Percentiles rank a stretch among this genome's conserved stretches.
These are phyloP conservation scores for Kwoniella sp. DNA, from an alignment of 768 basidiomycete genomes.

Conservation along the genomic window DNA sequence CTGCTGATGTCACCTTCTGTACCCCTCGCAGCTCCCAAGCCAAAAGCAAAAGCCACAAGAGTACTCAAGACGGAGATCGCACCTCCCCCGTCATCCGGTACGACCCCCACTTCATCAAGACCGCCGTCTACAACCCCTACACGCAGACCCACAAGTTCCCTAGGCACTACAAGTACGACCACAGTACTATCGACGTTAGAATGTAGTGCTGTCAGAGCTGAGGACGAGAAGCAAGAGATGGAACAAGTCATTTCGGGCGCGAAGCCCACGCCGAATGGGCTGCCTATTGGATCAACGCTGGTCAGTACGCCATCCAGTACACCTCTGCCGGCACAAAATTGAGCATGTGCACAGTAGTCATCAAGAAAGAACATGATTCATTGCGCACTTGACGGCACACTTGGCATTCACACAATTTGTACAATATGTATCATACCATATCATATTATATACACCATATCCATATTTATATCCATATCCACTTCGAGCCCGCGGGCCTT, in stretches of 20 bases:
- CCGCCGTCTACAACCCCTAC: constrained; percentile 25
- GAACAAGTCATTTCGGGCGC: too few species aligned
- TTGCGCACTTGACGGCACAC: constrained; percentile 3
- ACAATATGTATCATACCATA: neutral
- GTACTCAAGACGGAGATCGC: constrained; percentile 80
- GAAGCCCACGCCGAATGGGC: neutral
- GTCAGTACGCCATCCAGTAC: constrained; percentile 27
- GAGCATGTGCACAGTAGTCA: neutral
- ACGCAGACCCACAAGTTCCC: neutral
- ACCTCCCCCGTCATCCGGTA: constrained; percentile 34
- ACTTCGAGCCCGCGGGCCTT: too few species aligned
- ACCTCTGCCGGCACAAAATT: neutral
- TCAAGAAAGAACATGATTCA: neutral
- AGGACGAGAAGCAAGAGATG: too few species aligned
- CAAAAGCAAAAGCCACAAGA: constrained; percentile 82
- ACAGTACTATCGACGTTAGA: neutral
- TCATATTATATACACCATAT: neutral
- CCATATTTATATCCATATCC: too few species aligned
- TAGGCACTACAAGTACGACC: neutral
- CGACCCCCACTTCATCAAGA: constrained; percentile 36
- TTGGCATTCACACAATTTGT: constrained; percentile 2
- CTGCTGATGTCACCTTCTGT: neutral
- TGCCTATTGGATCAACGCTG: constrained; percentile 36
- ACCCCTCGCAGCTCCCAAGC: constrained; percentile 71
- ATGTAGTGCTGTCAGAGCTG: too few species aligned